Percentiles rank a stretch among this genome's conserved stretches.
These are phyloP conservation scores for Veloboletus limbatus DNA, from an alignment of 1,284 basidiomycete species.

Conservation along the genomic window DNA sequence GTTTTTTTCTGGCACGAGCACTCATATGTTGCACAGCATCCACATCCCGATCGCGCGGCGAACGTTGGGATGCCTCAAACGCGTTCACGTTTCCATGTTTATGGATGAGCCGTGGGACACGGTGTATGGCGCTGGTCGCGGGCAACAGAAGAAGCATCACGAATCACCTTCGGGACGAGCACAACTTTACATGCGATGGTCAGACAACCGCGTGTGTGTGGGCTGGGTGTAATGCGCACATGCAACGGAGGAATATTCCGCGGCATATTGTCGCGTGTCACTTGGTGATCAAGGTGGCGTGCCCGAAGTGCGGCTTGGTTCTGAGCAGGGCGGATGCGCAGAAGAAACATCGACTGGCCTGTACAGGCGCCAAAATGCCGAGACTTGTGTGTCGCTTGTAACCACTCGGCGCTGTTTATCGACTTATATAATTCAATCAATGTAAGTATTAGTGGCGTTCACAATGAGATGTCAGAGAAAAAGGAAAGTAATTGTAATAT, in stretches of 20 bases:
- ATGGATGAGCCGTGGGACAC: conserved; percentile 15
- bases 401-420: no score
- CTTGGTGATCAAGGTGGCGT: conserved; percentile 24
- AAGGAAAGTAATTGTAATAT: no score
- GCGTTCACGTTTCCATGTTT: conserved; percentile 16
- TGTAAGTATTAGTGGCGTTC: no score
- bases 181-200: conserved; percentile 24
- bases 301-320: conserved; percentile 16
- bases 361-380: conserved; percentile 5
- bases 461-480: no score
- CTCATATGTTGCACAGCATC: conserved; percentile 17
- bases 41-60: conserved; percentile 6
- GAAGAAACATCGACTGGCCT: conserved; percentile 23
- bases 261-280: conserved; percentile 27
- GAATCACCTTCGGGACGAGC: conserved; percentile 22
- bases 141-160: conserved; percentile 24
- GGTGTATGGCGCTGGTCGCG: conserved; percentile 17
- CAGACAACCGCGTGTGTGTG: conserved; percentile 16
- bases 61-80: conserved; percentile 8
- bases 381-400: no score
- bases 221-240: conserved; percentile 13
- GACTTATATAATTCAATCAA: no score
- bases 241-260: conserved; percentile 31
- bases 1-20: background rate
- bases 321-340: conserved; percentile 27